phyloP scores from a whole-genome alignment of 768 basidiomycete species.

The Mycena latifolia region DNA sequence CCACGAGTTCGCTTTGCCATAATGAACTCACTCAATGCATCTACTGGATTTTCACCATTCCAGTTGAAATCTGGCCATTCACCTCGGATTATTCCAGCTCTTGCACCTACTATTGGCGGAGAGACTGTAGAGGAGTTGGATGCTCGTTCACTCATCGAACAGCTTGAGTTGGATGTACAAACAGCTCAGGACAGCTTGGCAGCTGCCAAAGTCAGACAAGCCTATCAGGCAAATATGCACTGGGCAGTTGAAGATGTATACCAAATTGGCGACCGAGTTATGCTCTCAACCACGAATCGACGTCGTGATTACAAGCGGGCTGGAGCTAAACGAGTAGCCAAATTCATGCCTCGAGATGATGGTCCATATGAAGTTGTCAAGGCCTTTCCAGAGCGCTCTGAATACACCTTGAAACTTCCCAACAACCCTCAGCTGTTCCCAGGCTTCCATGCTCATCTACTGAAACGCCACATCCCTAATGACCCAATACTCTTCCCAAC shows the following conservation, averaged over 20 bases:
- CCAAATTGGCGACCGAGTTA: slow-evolving; percentile 15
- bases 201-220: slow-evolving; percentile 20
- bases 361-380: slow-evolving; percentile 22
- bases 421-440: slow-evolving; percentile 28
- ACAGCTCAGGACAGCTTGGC: slow-evolving; percentile 19
- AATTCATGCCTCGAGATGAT: slow-evolving; percentile 13
- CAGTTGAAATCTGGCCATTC: slow-evolving; percentile 21
- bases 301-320: slow-evolving; percentile 6
- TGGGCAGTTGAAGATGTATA: slow-evolving; percentile 2
- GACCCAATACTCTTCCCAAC: slow-evolving; percentile 9
- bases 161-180: slow-evolving; percentile 20
- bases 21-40: slow-evolving; percentile 38
- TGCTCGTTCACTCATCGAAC: neutral
- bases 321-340: too few species aligned
- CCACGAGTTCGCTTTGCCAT: slow-evolving; percentile 38
- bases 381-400: slow-evolving; percentile 17
- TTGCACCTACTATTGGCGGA: slow-evolving; percentile 9
- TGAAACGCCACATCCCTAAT: slow-evolving; percentile 10
- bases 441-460: slow-evolving; percentile 37
- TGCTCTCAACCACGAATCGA: slow-evolving; percentile 13
- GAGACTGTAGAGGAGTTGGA: slow-evolving; percentile 10
- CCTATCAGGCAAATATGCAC: slow-evolving; percentile 16
- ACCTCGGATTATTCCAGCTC: slow-evolving; percentile 10
- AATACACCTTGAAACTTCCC: slow-evolving; percentile 17
- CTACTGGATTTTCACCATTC: slow-evolving; percentile 33